phyloP scores from a whole-genome alignment of 768 basidiomycete species.

The Boletellus ananas region DNA sequence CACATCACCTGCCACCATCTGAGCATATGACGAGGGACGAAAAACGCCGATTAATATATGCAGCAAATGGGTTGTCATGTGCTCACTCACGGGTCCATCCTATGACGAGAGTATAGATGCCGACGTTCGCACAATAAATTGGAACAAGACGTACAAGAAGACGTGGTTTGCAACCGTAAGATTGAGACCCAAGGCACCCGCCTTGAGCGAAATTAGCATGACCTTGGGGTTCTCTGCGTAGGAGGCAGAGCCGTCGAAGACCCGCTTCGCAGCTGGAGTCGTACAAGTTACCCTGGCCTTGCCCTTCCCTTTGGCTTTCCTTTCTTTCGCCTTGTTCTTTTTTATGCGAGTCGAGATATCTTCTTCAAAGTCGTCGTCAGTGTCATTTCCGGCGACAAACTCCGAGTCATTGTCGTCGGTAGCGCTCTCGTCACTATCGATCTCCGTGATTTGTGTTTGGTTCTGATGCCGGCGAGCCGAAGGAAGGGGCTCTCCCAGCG shows the following conservation, averaged over 20 bases:
- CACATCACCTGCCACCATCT: constrained; percentile 74
- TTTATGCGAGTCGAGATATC: constrained; percentile 29
- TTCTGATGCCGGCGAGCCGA: constrained; percentile 4
- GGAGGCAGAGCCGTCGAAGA: constrained; percentile 20
- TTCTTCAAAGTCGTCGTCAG: constrained; percentile 32
- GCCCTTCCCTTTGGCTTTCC: constrained; percentile 39
- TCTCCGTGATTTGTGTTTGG: neutral
- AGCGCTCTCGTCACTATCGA: constrained; percentile 10
- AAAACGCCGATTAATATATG: constrained; percentile 12
- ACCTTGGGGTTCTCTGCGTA: constrained; percentile 59
- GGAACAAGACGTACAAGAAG: constrained; percentile 52
- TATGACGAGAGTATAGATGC: constrained; percentile 27
- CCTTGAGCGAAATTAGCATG: constrained; percentile 85
- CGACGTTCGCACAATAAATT: neutral
- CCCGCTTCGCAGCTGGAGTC: constrained; percentile 9
- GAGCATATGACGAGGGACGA: constrained; percentile 1
- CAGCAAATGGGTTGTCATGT: neutral
- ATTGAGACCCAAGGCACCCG: constrained; percentile 83
- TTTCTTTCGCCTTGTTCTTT: constrained; percentile 31
- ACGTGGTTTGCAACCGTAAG: constrained; percentile 88
- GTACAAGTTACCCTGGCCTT: constrained; percentile 21
- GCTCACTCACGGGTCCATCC: constrained; percentile 76
- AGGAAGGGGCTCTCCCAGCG: constrained; percentile 15
- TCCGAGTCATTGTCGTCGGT: constrained; percentile 34
- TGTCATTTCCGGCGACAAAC: constrained; percentile 29